Conservation (phyloP, 2,329 filamentous ascomycete species). For the Talaromyces sp. region DNA sequence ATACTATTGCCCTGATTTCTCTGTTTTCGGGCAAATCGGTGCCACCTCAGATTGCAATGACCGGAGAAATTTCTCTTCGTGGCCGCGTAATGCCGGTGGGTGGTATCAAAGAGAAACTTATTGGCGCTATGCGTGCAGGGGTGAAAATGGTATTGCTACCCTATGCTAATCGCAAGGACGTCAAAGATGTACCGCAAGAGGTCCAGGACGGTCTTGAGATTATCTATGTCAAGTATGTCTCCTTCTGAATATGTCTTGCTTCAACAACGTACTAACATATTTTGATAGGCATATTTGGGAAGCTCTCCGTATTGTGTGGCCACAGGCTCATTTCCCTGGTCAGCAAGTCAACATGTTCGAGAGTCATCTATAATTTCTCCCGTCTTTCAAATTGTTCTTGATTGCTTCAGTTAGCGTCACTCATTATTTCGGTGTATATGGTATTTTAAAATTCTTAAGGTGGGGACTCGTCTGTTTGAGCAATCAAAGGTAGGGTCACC, state of each 20-base stretch:
- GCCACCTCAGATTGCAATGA: slow-evolving; percentile 93
- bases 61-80: slow-evolving; percentile 72
- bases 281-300: slow-evolving; percentile 82
- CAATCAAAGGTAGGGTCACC: not conserved
- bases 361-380: slow-evolving; percentile 62
- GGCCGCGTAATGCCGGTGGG: slow-evolving; percentile 91
- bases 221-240: slow-evolving; percentile 74
- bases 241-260: not conserved
- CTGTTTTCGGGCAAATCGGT: slow-evolving; percentile 83
- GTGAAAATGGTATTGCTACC: slow-evolving; percentile 92
- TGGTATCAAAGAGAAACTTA: slow-evolving; percentile 98
- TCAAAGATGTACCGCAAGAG: slow-evolving; percentile 83
- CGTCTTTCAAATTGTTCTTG: not conserved
- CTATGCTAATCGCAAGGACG: slow-evolving; percentile 84
- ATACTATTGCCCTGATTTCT: slow-evolving; percentile 88
- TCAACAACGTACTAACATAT: slow-evolving; percentile 23
- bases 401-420: slow-evolving; percentile 7
- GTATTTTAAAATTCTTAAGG: slow-evolving; percentile 5
- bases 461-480: not conserved
- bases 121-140: slow-evolving; percentile 85
- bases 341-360: slow-evolving; percentile 69
- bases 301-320: slow-evolving; percentile 86
- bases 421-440: slow-evolving; percentile 7
- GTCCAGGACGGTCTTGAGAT: slow-evolving; percentile 85
- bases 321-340: slow-evolving; percentile 78